Conservation (phyloP, 2,329 filamentous ascomycete species). For the Penicillium sp. region DNA sequence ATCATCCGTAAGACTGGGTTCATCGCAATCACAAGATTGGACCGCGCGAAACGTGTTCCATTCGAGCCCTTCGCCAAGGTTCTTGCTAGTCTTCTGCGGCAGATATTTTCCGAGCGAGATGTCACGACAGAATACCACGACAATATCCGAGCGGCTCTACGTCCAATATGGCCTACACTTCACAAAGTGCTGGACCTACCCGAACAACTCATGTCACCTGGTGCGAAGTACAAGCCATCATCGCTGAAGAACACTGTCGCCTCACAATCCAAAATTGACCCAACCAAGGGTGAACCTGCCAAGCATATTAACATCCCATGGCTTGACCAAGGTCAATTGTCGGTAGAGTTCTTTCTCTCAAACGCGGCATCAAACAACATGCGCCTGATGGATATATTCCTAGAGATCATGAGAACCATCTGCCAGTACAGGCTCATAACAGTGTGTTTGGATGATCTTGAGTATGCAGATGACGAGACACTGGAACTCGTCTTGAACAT, state of each 20-base stretch:
- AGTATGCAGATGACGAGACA: constrained; percentile 88
- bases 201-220: constrained; percentile 63
- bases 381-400: constrained; percentile 82
- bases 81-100: constrained; percentile 65
- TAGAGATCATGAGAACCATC: constrained; percentile 83
- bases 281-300: constrained; percentile 34
- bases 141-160: constrained; percentile 58
- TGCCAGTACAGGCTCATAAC: constrained; percentile 85
- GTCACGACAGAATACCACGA: constrained; percentile 66
- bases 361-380: constrained; percentile 56
- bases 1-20: constrained; percentile 63
- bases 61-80: constrained; percentile 65
- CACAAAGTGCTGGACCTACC: constrained; percentile 64
- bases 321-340: constrained; percentile 41
- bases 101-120: constrained; percentile 68
- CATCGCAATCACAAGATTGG: constrained; percentile 64
- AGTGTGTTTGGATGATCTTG: constrained; percentile 85
- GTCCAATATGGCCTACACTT: constrained; percentile 62
- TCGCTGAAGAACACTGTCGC: constrained; percentile 34
- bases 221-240: constrained; percentile 39
- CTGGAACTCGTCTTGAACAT: constrained; percentile 82
- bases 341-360: constrained; percentile 44
- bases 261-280: constrained; percentile 35
- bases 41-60: constrained; percentile 61
- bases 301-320: constrained; percentile 38